Base-by-base conservation (phyloP, 2,329 filamentous ascomycete genomes). In the Nemania sp. region DNA sequence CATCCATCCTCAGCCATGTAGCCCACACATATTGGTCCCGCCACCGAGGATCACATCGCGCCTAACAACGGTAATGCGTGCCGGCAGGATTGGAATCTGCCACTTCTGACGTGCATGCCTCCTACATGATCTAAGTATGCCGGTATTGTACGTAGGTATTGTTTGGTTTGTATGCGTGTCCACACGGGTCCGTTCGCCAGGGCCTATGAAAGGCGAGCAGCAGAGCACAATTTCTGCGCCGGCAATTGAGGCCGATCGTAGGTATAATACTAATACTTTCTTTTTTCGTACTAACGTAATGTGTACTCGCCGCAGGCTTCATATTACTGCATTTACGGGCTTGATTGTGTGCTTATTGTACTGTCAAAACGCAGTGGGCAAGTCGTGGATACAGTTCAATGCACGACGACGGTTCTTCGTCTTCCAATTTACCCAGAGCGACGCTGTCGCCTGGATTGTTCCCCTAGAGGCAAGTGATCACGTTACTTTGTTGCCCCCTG, bases 101-200 rank as follows among this genome's bases (percentile, higher is more conserved):
- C 53, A 50, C 35, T 40, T 53, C 59, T 54, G 59, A 61, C 59
- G 50, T 58, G 59, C 55, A 59, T 54, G 54, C 15, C 11, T 46
- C 3, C 21, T 32, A 11, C 35, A 4, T 39, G 10, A 3, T 13
- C 12, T 39, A n/a, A n/a, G n/a, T n/a, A 39, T 39, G 35, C 15
- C 25, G 25, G 15, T 39, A 39, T 39, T 39, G 11, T 39, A 12
- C 35, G 10, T 39, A 3, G 35, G 12, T 39, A 39, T n/a, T n/a
- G n/a, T n/a, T n/a, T n/a, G n/a, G n/a, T n/a, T n/a, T n/a, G n/a
- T n/a, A n/a, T n/a, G n/a, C n/a, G n/a, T n/a, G n/a, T n/a, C n/a
- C n/a, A n/a, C n/a, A n/a, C n/a, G n/a, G n/a, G n/a, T n/a, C 25
- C 4, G 7, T 29, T 29, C 25, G 25, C 7, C 7, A 29, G 25